These are phyloP conservation scores for Coemansia sp. DNA, from an alignment of 192 early-diverging fungal species.

Conservation along the genomic window DNA sequence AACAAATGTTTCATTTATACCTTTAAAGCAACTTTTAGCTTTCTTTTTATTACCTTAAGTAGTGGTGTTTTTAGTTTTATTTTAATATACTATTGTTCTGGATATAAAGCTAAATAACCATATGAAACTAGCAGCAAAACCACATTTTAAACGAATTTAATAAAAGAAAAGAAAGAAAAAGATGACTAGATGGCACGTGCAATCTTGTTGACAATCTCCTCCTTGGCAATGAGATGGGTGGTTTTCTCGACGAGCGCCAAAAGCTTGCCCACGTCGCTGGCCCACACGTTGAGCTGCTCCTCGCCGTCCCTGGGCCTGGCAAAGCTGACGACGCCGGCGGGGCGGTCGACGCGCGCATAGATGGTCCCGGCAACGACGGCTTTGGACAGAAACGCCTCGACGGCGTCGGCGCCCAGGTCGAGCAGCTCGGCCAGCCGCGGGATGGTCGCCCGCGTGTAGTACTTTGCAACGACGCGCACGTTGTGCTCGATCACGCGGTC, in stretches of 20 bases:
- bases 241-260: constrained; percentile 95
- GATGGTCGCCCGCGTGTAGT: constrained; percentile 87
- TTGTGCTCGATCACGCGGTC: constrained; percentile 98
- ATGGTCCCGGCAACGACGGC: constrained; percentile 94
- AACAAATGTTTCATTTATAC: too few species aligned
- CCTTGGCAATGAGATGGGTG: constrained; percentile 84
- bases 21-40: too few species aligned
- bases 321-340: constrained; percentile 88
- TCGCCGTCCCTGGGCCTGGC: constrained; percentile 80
- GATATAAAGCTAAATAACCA: too few species aligned
- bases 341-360: constrained; percentile 93
- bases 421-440: constrained; percentile 87
- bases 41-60: too few species aligned
- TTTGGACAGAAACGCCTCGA: constrained; percentile 90
- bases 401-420: constrained; percentile 79
- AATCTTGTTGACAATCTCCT: constrained; percentile 87
- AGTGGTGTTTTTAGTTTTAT: too few species aligned
- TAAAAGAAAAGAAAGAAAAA: too few species aligned
- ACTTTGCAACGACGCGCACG: constrained; percentile 93
- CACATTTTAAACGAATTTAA: too few species aligned
- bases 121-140: too few species aligned
- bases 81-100: too few species aligned
- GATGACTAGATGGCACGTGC: constrained; percentile 55
- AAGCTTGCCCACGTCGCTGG: constrained; percentile 81
- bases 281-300: constrained; percentile 92